Base-by-base conservation (phyloP, 169 alveolate species). In the Eimeria mitis region DNA sequence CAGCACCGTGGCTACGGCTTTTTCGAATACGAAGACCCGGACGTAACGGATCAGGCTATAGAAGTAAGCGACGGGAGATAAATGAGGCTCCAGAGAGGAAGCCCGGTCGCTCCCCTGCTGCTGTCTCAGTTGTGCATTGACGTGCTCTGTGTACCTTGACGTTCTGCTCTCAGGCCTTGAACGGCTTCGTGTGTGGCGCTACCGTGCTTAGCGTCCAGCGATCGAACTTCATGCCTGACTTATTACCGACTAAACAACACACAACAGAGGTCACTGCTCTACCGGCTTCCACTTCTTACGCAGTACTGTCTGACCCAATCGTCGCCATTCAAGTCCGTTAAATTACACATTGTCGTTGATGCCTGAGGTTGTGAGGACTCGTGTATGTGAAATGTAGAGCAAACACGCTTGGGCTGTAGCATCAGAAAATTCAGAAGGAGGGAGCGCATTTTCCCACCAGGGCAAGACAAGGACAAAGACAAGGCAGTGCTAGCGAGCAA, bases 1-100 rank as follows among this genome's bases (percentile, higher is more conserved):
- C 89, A 94, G 88, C 97, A 97, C 95, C 98, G 97, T 94, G 98
- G 98, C 61, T 97, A 97, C 96, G 99, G 99, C 21, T 97, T 98
- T 85, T 97, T 98, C 63, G 99, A 98, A 96, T 98, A 96, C 89
- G 99, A 98, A 91, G 98, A 98, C 92, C 95, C 97, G 56, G 97
- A 97, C 34, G 97, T 97, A 47, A 97, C 99, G 54, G 98, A 98
- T 81, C 95, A 97, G 92, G 99, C 99, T 47, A 97, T 98, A 56
- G 96, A 96, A 65, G 98, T 97, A 73, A 78, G 90, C 63, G 47
- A 52, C 11, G 73, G 49, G 23, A 54, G 71, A 31, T 34, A 49
- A 7, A n/a, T 13, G 37, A 11, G 28, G 63, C 65, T 47, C 47
- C 73, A 16, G 21, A 54, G 70, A 13, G n/a, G 54, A 49, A 54